These are phyloP conservation scores for Isoetes taiwanensis DNA, from an alignment of 75 land plant species.

Conservation along the genomic window DNA sequence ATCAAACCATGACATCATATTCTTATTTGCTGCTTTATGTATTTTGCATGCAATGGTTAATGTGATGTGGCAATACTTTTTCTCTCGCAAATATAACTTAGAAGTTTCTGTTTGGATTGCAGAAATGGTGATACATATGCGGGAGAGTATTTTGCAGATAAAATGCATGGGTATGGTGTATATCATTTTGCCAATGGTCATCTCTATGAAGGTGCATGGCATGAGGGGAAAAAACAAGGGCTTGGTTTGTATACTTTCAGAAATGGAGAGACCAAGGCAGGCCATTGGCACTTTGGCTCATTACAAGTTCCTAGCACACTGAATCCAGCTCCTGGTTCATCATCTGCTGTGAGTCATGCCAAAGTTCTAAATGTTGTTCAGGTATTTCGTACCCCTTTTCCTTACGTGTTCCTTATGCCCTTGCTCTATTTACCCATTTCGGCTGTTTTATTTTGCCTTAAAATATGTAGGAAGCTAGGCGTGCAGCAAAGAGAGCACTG, in stretches of 20 bases:
- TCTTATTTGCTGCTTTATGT: no score
- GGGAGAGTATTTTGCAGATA: slow-evolving; percentile 85
- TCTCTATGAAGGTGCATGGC: slow-evolving; percentile 85
- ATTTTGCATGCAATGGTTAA: neutral
- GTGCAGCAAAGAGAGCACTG: slow-evolving; percentile 62
- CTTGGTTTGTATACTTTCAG: slow-evolving; percentile 86
- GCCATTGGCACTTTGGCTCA: slow-evolving; percentile 58
- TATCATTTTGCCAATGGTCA: slow-evolving; percentile 79
- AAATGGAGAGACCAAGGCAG: slow-evolving; percentile 63
- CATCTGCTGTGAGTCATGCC: slow-evolving; percentile 45
- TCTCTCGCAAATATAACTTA: no score
- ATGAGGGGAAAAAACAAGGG: slow-evolving; percentile 81
- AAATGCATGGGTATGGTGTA: slow-evolving; percentile 80
- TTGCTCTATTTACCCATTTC: neutral
- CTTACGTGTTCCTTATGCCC: neutral
- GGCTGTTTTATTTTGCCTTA: no score
- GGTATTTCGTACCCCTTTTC: slow-evolving; percentile 22
- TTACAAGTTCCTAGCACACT: slow-evolving; percentile 36
- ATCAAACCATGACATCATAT: no score
- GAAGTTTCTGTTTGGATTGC: slow-evolving; percentile 8
- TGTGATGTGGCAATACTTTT: neutral
- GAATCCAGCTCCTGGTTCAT: slow-evolving; percentile 24
- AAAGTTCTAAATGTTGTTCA: slow-evolving; percentile 60
- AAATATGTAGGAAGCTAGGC: slow-evolving; percentile 82
- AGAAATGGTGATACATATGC: slow-evolving; percentile 82